These are phyloP conservation scores for Yamadazyma friedrichii DNA, from an alignment of 1,139 yeast genomes.

Conservation along the genomic window DNA sequence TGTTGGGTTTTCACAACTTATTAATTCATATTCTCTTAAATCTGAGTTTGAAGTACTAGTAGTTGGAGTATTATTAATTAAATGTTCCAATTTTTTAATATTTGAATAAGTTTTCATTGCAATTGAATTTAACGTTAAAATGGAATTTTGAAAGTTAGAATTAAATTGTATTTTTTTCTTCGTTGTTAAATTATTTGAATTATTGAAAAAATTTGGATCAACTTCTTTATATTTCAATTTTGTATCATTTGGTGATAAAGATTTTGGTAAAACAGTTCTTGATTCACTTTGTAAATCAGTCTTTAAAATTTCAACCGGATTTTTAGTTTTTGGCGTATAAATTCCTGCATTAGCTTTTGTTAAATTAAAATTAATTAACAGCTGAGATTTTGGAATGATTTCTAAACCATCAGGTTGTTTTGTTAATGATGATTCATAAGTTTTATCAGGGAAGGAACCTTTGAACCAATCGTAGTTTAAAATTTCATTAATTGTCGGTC, in stretches of 20 bases:
- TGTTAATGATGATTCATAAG: conserved; percentile 61
- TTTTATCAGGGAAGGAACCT: conserved; percentile 77
- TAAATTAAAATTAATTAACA: conserved; percentile 66
- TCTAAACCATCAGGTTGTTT: conserved; percentile 60
- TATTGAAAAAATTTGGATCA: conserved; percentile 29
- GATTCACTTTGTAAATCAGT: conserved; percentile 73
- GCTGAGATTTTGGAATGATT: conserved; percentile 55
- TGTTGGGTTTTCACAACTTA: conserved; percentile 60
- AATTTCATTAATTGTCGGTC: conserved; percentile 81
- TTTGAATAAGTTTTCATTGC: conserved; percentile 43
- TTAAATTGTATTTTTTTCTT: conserved; percentile 43
- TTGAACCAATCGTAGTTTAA: conserved; percentile 82
- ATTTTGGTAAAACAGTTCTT: conserved; percentile 73
- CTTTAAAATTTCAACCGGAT: conserved; percentile 68
- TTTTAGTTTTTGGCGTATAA: conserved; percentile 51
- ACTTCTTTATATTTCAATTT: conserved; percentile 83
- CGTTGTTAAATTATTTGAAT: not conserved
- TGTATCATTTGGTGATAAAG: conserved; percentile 91
- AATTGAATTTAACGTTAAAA: conserved; percentile 37
- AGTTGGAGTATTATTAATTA: conserved; percentile 33
- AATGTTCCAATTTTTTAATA: conserved; percentile 40
- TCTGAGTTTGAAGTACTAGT: conserved; percentile 12
- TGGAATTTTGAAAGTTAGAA: conserved; percentile 39
- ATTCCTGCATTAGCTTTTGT: conserved; percentile 68
- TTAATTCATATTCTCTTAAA: conserved; percentile 33